Evolutionary conservation across 2,329 filamentous ascomycete genomes (phyloP).

Genomic region (Rasamsonia emersonii): DNA sequence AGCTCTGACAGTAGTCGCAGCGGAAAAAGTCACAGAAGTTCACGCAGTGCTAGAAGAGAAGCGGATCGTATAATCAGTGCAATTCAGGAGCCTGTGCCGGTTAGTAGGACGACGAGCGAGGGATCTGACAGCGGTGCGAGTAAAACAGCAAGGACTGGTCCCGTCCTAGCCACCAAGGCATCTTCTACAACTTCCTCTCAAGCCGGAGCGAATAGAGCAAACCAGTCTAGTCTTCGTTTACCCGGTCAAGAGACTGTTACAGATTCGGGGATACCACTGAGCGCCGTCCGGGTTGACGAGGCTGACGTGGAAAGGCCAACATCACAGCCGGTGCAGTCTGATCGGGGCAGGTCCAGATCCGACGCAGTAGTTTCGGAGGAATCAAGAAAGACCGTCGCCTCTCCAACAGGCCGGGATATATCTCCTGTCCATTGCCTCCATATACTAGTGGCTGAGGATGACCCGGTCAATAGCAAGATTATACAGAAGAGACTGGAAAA

Average conservation of each 20-base stretch:
- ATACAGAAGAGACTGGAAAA: constrained; percentile 72
- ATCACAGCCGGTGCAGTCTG: constrained; percentile 1
- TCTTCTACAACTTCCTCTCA: too few species aligned
- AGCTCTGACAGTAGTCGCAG: constrained; percentile 22
- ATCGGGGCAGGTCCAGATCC: constrained; percentile 4
- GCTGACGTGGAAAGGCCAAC: constrained; percentile 10
- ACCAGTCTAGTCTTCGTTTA: constrained; percentile 12
- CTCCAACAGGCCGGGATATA: constrained; percentile 1
- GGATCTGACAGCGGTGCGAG: constrained; percentile 6
- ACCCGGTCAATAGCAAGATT: constrained; percentile 78
- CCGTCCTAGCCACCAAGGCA: too few species aligned
- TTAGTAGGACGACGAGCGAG: constrained; percentile 10
- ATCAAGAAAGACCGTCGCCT: constrained; percentile 2
- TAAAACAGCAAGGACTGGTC: too few species aligned
- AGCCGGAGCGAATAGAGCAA: too few species aligned
- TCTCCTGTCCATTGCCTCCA: constrained; percentile 10
- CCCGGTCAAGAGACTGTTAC: constrained; percentile 22
- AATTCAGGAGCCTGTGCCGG: constrained; percentile 29
- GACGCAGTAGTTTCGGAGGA: constrained; percentile 3
- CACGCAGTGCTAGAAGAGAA: constrained; percentile 28
- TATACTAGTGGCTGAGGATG: constrained; percentile 77
- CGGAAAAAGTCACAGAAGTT: constrained; percentile 23
- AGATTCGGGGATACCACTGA: constrained; percentile 26
- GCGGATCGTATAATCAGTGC: constrained; percentile 35
- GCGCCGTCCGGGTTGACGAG: constrained; percentile 21